These are phyloP conservation scores for Didymellaceae sp. DNA, from an alignment of 2,329 filamentous ascomycete genomes.

Conservation along the genomic window DNA sequence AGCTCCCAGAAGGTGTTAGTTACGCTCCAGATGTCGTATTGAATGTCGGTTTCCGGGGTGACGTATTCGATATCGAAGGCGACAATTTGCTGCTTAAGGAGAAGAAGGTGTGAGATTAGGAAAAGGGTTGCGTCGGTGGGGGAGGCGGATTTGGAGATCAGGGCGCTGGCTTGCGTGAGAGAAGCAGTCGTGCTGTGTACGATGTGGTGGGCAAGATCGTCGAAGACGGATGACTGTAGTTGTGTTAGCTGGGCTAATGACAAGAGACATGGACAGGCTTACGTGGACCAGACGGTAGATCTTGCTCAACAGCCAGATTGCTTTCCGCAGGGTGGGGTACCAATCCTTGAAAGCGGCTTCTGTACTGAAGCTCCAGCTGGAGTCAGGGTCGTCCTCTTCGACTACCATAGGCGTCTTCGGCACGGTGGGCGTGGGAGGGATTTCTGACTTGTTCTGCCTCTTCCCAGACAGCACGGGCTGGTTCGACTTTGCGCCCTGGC, in stretches of 20 bases:
- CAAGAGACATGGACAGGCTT: conserved; percentile 23
- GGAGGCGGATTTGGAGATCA: conserved; percentile 69
- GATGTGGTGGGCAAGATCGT: conserved; percentile 78
- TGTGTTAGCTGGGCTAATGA: background rate
- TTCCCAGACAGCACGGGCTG: conserved; percentile 61
- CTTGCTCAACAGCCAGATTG: conserved; percentile 71
- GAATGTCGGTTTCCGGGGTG: conserved; percentile 64
- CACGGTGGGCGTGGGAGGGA: conserved; percentile 44
- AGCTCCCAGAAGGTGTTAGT: conserved; percentile 72
- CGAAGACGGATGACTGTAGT: conserved; percentile 68
- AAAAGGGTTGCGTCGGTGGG: conserved; percentile 85
- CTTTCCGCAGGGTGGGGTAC: conserved; percentile 72
- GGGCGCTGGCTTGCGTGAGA: conserved; percentile 75
- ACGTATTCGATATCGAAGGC: conserved; percentile 90
- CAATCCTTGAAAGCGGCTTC: conserved; percentile 65
- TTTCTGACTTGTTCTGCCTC: conserved; percentile 52
- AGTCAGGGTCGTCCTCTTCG: conserved; percentile 58
- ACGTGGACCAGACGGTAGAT: conserved; percentile 75
- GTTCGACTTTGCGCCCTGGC: conserved; percentile 51
- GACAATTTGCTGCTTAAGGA: conserved; percentile 94
- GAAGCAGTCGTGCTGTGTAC: conserved; percentile 89
- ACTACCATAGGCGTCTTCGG: conserved; percentile 59
- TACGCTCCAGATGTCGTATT: conserved; percentile 70
- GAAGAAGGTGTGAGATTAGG: conserved; percentile 90
- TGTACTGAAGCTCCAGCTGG: conserved; percentile 61